These are phyloP conservation scores for Leccinum longicurvipes DNA, from an alignment of 768 basidiomycete genomes.

Conservation along the genomic window DNA sequence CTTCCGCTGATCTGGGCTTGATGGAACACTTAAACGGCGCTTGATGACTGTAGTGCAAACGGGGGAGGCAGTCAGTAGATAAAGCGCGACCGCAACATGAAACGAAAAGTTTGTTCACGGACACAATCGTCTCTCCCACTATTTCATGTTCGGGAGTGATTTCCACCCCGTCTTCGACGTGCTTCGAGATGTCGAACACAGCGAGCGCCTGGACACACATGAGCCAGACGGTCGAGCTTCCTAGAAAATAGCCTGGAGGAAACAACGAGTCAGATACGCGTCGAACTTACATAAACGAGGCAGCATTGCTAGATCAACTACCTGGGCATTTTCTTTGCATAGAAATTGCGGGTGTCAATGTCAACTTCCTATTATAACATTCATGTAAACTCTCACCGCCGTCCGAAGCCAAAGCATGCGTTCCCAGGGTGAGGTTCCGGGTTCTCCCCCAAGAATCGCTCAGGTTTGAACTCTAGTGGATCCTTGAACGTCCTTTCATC, in stretches of 20 bases:
- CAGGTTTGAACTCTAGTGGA: slow-evolving; percentile 22
- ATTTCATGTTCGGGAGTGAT: slow-evolving; percentile 43
- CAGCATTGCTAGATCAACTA: not conserved
- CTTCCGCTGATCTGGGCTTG: not conserved
- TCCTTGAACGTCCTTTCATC: slow-evolving; percentile 16
- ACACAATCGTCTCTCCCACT: slow-evolving; percentile 11
- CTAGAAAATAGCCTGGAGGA: slow-evolving; percentile 16
- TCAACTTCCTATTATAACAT: not conserved
- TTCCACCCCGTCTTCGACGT: slow-evolving; percentile 38
- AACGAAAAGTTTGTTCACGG: not conserved
- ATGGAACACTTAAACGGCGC: not conserved
- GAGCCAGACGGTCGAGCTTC: slow-evolving; percentile 25
- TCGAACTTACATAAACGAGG: not conserved
- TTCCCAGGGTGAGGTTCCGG: slow-evolving; percentile 14
- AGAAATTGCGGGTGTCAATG: not conserved
- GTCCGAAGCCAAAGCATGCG: slow-evolving; percentile 21
- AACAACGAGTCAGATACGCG: not conserved
- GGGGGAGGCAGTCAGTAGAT: not conserved
- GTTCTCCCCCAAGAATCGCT: slow-evolving; percentile 20
- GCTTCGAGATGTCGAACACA: slow-evolving; percentile 42
- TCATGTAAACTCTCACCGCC: slow-evolving; percentile 7
- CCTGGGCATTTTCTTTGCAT: not conserved
- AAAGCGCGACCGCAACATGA: not conserved
- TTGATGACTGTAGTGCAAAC: not conserved
- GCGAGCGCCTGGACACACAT: slow-evolving; percentile 36